These are phyloP conservation scores for Rhytidhysteron rufulum DNA, from an alignment of 2,329 filamentous ascomycete species.

Conservation along the genomic window DNA sequence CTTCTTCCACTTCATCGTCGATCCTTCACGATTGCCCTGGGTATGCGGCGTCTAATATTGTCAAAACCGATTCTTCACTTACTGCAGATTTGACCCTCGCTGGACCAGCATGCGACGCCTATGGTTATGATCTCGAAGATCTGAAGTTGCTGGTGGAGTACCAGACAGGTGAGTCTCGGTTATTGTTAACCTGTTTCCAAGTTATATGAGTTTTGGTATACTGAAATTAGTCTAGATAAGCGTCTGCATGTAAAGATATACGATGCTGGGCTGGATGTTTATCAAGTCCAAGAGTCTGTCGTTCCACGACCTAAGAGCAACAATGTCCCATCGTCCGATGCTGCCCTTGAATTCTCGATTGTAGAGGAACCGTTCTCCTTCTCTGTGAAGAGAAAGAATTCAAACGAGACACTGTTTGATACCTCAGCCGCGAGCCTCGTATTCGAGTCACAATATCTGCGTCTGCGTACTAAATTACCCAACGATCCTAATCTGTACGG, in stretches of 20 bases:
- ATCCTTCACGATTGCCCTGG: conserved; percentile 53
- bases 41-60: conserved; percentile 62
- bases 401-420: conserved; percentile 62
- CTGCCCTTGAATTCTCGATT: conserved; percentile 53
- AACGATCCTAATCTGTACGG: conserved; percentile 70
- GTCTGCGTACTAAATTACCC: conserved; percentile 67
- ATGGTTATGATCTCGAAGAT: conserved; percentile 54
- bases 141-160: conserved; percentile 60
- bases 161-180: conserved; percentile 49
- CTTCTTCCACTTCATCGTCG: neutral
- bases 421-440: conserved; percentile 63
- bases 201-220: no score
- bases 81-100: conserved; percentile 68
- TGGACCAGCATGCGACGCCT: conserved; percentile 60
- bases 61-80: conserved; percentile 51
- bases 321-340: conserved; percentile 26
- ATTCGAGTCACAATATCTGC: conserved; percentile 75
- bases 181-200: no score
- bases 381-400: conserved; percentile 56
- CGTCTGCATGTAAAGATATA: conserved; percentile 74
- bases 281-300: conserved; percentile 69
- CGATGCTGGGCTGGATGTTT: conserved; percentile 65
- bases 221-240: conserved; percentile 9
- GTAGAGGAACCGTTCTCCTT: conserved; percentile 64
- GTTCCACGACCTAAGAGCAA: conserved; percentile 56